Conservation (phyloP, 345 rosid species). For the Nephelium lappaceum region DNA sequence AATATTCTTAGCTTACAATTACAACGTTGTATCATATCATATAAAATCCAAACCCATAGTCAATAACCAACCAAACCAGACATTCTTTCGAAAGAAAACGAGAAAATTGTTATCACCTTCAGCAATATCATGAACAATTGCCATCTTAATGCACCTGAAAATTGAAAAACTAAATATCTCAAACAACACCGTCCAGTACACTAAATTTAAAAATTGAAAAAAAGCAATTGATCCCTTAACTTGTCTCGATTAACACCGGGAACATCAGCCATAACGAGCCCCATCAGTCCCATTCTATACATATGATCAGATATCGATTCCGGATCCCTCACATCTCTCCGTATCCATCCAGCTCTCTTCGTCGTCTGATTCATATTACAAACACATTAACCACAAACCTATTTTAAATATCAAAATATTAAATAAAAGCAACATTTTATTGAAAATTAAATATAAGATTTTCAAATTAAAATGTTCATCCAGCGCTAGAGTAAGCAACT, state of each 20-base stretch:
- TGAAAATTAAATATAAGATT: background rate
- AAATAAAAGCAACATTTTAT: background rate
- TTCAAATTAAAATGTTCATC: background rate
- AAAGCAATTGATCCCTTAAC: conserved; percentile 37
- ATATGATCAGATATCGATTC: conserved; percentile 93
- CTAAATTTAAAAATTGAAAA: background rate
- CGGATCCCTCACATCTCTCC: conserved; percentile 69
- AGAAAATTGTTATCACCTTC: conserved; percentile 51
- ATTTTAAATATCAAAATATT: background rate
- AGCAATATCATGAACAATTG: conserved; percentile 93
- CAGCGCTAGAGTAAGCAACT: too few relatives aligned
- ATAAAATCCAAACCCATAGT: background rate
- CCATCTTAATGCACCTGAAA: conserved; percentile 93
- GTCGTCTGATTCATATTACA: conserved; percentile 55
- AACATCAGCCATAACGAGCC: conserved; percentile 69
- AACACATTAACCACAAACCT: background rate
- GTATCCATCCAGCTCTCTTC: conserved; percentile 90
- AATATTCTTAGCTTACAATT: too few relatives aligned
- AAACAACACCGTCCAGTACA: background rate
- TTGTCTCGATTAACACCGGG: conserved; percentile 86
- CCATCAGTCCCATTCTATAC: conserved; percentile 98
- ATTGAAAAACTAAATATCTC: background rate
- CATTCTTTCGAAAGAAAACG: background rate
- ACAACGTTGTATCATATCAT: background rate
- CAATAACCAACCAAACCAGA: background rate